A percentile compares a stretch with the other conserved stretches of the same genome.
phyloP scores from a whole-genome alignment of 768 basidiomycete species.

The Auricularia heimuer region DNA sequence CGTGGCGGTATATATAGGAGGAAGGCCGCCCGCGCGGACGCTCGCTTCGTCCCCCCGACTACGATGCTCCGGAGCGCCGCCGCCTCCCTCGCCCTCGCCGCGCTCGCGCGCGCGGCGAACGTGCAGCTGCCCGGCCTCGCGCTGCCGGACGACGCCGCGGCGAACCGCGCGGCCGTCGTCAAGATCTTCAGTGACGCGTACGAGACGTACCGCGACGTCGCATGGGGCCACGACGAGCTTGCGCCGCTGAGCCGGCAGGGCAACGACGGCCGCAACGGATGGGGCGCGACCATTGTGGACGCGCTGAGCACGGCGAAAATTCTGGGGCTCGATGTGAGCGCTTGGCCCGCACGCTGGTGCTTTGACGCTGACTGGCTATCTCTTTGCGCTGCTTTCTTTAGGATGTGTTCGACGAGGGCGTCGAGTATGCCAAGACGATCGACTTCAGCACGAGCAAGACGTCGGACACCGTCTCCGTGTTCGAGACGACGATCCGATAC shows the following conservation, averaged over 20 bases:
- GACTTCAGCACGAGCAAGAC: slow-evolving; percentile 47
- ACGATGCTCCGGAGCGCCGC: not conserved
- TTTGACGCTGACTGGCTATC: not conserved
- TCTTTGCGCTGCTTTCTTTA: slow-evolving; percentile 12
- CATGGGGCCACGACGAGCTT: slow-evolving; percentile 3
- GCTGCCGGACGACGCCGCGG: not conserved
- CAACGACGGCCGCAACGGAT: slow-evolving; percentile 27
- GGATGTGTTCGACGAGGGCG: slow-evolving; percentile 33
- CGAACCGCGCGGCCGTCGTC: not conserved
- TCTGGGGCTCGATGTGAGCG: slow-evolving; percentile 45
- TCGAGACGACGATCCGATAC: slow-evolving; percentile 37
- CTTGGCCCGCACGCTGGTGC: not conserved
- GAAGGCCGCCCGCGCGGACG: no score
- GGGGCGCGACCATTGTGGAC: slow-evolving; percentile 59
- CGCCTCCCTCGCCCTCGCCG: not conserved
- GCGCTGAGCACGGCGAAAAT: slow-evolving; percentile 53
- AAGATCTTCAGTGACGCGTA: not conserved
- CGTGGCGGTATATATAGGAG: no score
- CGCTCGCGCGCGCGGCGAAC: not conserved
- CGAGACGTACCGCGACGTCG: not conserved
- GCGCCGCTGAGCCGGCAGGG: slow-evolving; percentile 19
- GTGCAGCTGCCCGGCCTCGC: not conserved
- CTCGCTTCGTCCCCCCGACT: no score
- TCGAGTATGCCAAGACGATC: slow-evolving; percentile 33
- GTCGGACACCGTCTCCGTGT: slow-evolving; percentile 26